These are phyloP conservation scores for Wickerhamiella australiensis DNA, from an alignment of 805 yeast species.

Conservation along the genomic window DNA sequence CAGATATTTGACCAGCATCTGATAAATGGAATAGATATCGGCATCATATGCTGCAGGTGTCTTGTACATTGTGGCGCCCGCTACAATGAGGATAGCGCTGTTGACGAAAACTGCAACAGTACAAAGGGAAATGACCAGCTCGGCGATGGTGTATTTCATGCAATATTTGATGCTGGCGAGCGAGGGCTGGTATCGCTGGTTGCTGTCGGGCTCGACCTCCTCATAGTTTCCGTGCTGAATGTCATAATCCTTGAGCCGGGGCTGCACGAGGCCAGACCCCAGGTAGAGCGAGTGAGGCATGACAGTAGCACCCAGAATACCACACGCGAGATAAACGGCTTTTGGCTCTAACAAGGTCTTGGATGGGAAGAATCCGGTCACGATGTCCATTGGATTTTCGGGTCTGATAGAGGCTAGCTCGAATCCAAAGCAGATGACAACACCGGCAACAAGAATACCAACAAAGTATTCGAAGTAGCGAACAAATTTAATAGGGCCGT, in stretches of 20 bases:
- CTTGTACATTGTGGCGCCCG: conserved; percentile 71
- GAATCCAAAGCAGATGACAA: conserved; percentile 62
- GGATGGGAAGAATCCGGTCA: conserved; percentile 62
- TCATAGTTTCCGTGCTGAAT: conserved; percentile 34
- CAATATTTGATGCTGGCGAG: conserved; percentile 68
- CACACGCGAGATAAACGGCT: conserved; percentile 66
- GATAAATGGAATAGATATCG: conserved; percentile 69
- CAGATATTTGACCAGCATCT: conserved; percentile 52
- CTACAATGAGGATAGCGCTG: conserved; percentile 78
- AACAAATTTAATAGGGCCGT: conserved; percentile 62
- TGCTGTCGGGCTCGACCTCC: conserved; percentile 12
- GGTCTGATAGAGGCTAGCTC: conserved; percentile 42
- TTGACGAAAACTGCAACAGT: conserved; percentile 88
- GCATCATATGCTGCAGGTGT: conserved; percentile 61
- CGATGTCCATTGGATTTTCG: conserved; percentile 40
- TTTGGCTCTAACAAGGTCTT: conserved; percentile 43
- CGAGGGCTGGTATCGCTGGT: conserved; percentile 49
- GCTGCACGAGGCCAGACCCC: conserved; percentile 80
- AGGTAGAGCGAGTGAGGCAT: conserved; percentile 86
- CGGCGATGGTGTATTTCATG: conserved; percentile 70
- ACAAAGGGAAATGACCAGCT: conserved; percentile 66
- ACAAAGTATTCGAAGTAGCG: conserved; percentile 71
- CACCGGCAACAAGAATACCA: conserved; percentile 52
- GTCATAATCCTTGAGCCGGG: conserved; percentile 69
- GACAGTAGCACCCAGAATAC: conserved; percentile 85